Percentiles rank a stretch among this genome's conserved stretches.
Conservation (phyloP, 768 basidiomycete genomes). For the Floccularia luteovirens region DNA sequence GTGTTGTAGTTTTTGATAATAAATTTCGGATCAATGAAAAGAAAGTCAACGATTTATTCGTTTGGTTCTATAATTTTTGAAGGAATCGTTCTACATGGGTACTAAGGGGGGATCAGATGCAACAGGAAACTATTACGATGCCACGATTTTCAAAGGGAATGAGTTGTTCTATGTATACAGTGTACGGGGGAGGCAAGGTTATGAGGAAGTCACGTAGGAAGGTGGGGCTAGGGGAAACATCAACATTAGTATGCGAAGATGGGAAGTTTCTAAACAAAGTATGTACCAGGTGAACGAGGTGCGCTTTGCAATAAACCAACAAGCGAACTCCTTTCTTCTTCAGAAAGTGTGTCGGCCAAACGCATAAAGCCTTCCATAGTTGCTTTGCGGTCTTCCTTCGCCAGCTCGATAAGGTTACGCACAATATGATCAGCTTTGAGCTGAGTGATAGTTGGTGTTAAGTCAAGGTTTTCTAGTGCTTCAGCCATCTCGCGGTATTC, state of each 20-base stretch:
- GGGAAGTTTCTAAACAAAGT: not conserved
- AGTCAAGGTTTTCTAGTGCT: conserved; percentile 64
- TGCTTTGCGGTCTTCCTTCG: conserved; percentile 71
- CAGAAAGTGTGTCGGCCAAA: conserved; percentile 63
- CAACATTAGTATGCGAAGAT: conserved; percentile 1
- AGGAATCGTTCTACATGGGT: too few relatives aligned
- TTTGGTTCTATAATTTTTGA: too few relatives aligned
- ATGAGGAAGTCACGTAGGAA: conserved; percentile 24
- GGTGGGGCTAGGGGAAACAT: conserved; percentile 22
- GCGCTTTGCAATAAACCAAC: conserved; percentile 54
- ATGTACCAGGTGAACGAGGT: conserved; percentile 52
- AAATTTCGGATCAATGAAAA: too few relatives aligned
- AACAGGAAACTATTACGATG: too few relatives aligned
- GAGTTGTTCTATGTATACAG: too few relatives aligned
- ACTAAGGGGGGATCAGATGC: too few relatives aligned
- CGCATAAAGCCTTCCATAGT: conserved; percentile 68
- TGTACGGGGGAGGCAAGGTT: too few relatives aligned
- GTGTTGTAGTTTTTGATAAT: too few relatives aligned
- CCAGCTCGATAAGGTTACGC: conserved; percentile 55
- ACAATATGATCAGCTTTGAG: conserved; percentile 66
- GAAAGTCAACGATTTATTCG: too few relatives aligned
- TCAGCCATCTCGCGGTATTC: conserved; percentile 54
- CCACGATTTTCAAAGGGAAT: too few relatives aligned
- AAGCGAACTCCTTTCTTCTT: conserved; percentile 63
- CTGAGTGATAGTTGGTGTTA: conserved; percentile 52